Conservation (phyloP, 768 basidiomycete species). For the Bullera alba region DNA sequence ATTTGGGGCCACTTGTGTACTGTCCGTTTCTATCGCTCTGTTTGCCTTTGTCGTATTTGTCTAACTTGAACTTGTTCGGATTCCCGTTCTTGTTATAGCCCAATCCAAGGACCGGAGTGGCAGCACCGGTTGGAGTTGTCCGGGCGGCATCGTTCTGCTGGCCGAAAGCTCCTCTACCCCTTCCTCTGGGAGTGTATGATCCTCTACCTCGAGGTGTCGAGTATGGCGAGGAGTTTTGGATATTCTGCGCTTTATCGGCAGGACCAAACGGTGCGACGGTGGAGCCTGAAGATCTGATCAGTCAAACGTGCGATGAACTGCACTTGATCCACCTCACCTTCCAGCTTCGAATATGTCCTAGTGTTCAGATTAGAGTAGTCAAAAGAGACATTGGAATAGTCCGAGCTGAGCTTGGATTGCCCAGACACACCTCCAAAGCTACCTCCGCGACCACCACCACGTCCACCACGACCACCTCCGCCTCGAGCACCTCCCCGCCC, state of each 20-base stretch:
- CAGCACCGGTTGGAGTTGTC: constrained; percentile 20
- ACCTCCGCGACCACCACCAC: constrained; percentile 4
- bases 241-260: background rate
- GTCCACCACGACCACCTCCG: constrained; percentile 12
- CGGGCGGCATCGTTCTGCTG: background rate
- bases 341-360: constrained; percentile 34
- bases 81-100: constrained; percentile 19
- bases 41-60: background rate
- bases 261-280: constrained; percentile 22
- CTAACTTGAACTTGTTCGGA: no score
- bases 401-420: constrained; percentile 13
- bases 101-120: constrained; percentile 29
- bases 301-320: background rate
- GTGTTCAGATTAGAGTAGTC: constrained; percentile 29
- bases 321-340: constrained; percentile 17
- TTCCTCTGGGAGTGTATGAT: constrained; percentile 3
- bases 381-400: constrained; percentile 30
- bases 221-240: constrained; percentile 1
- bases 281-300: constrained; percentile 13
- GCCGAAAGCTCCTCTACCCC: background rate
- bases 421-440: constrained; percentile 9
- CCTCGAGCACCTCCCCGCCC: constrained; percentile 21
- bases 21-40: background rate
- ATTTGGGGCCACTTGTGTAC: background rate
- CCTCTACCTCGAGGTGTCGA: constrained; percentile 15